A percentile compares a stretch with the other conserved stretches of the same genome.
Conservation (phyloP, 148 eudicot species). For the Salicornia ramosissima region DNA sequence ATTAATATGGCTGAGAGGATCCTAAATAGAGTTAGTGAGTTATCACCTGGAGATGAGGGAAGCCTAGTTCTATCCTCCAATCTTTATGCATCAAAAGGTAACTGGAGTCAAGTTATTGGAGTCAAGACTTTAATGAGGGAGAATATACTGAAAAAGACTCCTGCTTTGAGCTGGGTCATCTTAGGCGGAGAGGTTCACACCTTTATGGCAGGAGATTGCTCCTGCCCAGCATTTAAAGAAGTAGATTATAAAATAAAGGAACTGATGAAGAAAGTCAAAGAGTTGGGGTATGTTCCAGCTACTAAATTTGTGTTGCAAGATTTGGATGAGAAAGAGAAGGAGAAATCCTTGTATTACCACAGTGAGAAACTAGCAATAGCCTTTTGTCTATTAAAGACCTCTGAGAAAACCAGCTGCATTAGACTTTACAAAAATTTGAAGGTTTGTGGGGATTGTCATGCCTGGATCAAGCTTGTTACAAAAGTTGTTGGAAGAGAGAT, state of each 20-base stretch:
- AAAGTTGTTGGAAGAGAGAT: slow-evolving; percentile 36
- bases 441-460: slow-evolving; percentile 48
- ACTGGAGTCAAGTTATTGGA: slow-evolving; percentile 34
- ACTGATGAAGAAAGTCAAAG: slow-evolving; percentile 30
- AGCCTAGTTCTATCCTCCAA: slow-evolving; percentile 35
- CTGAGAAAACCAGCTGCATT: slow-evolving; percentile 22
- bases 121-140: slow-evolving; percentile 35
- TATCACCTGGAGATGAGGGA: slow-evolving; percentile 37
- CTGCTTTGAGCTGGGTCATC: slow-evolving; percentile 46
- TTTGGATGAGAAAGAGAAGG: slow-evolving; percentile 38
- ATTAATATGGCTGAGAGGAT: slow-evolving; percentile 28
- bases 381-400: slow-evolving; percentile 33
- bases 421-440: slow-evolving; percentile 43
- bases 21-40: slow-evolving; percentile 25
- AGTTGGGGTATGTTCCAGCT: slow-evolving; percentile 41
- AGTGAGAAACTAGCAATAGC: slow-evolving; percentile 46
- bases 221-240: slow-evolving; percentile 28
- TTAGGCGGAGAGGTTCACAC: slow-evolving; percentile 37
- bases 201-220: slow-evolving; percentile 37
- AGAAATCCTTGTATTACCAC: slow-evolving; percentile 37
- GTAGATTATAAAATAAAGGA: slow-evolving; percentile 27
- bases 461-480: slow-evolving; percentile 34
- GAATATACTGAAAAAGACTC: slow-evolving; percentile 31
- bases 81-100: slow-evolving; percentile 40
- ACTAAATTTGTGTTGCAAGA: slow-evolving; percentile 34